phyloP scores from a whole-genome alignment of 805 yeast species.

The Suhomyces sp. region DNA sequence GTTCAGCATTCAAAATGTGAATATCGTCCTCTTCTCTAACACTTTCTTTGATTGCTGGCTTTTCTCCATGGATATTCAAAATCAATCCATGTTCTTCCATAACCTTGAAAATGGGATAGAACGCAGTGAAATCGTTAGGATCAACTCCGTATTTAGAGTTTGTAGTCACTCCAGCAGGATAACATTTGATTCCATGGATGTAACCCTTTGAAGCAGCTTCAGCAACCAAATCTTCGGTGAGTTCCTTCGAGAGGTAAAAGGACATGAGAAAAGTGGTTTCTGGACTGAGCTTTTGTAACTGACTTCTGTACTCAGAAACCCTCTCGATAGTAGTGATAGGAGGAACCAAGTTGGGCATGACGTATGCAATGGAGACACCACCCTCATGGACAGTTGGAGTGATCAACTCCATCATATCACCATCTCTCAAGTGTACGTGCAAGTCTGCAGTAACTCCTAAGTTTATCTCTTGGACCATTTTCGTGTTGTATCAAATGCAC shows the following conservation, averaged over 20 bases:
- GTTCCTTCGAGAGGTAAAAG: slow-evolving; percentile 69
- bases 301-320: slow-evolving; percentile 65
- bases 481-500: background rate
- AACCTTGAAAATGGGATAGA: slow-evolving; percentile 86
- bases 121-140: slow-evolving; percentile 83
- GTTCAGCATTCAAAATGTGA: slow-evolving; percentile 92
- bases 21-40: slow-evolving; percentile 56
- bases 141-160: slow-evolving; percentile 90
- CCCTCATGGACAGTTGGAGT: slow-evolving; percentile 90
- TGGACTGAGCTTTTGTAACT: slow-evolving; percentile 67
- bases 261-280: slow-evolving; percentile 89
- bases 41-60: slow-evolving; percentile 59
- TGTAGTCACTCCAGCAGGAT: slow-evolving; percentile 99
- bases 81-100: slow-evolving; percentile 78
- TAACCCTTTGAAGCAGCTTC: slow-evolving; percentile 69
- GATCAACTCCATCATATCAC: slow-evolving; percentile 85
- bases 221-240: slow-evolving; percentile 83
- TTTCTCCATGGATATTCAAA: slow-evolving; percentile 92
- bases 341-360: slow-evolving; percentile 96
- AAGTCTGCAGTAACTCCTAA: slow-evolving; percentile 81
- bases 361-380: slow-evolving; percentile 85
- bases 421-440: slow-evolving; percentile 96
- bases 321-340: slow-evolving; percentile 78
- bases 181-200: slow-evolving; percentile 88
- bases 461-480: slow-evolving; percentile 35